Percentiles rank a stretch among this genome's conserved stretches.
Conservation (phyloP, 176 grass and related monocot species). For the Musa troglodytarum region DNA sequence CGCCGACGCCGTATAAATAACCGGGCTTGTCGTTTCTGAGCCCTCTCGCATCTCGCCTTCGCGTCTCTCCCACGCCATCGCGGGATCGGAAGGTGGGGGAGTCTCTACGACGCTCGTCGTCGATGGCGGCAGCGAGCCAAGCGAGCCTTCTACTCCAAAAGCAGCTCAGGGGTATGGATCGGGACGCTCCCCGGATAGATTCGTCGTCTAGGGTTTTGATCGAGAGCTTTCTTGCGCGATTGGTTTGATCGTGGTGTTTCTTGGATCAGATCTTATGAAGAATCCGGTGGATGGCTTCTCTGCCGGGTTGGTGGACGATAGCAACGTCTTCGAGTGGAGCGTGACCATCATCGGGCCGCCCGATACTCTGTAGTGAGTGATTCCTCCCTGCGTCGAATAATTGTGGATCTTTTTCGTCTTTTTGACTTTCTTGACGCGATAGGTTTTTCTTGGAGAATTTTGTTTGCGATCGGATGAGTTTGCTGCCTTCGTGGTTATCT, state of each 20-base stretch:
- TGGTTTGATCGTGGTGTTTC: neutral
- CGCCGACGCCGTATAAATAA: neutral
- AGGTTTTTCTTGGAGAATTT: neutral
- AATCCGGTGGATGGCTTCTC: constrained; percentile 6
- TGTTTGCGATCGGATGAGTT: neutral
- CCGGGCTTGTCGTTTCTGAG: neutral
- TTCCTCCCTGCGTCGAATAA: neutral
- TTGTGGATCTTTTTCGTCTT: neutral
- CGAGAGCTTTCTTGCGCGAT: neutral
- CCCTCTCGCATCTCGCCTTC: neutral
- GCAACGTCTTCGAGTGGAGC: constrained; percentile 3
- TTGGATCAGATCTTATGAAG: constrained; percentile 7
- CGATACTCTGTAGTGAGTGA: constrained; percentile 1
- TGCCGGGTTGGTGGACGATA: constrained; percentile 1
- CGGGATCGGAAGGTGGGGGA: neutral
- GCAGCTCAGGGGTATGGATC: neutral
- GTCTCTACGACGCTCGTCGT: too few relatives aligned
- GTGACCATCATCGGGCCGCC: constrained; percentile 8
- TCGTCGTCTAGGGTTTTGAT: neutral
- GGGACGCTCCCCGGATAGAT: neutral
- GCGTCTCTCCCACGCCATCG: neutral
- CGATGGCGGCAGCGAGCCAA: constrained; percentile 3
- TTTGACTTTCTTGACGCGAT: neutral
- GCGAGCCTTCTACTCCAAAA: constrained; percentile 1
- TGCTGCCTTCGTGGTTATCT: neutral